Evolutionary conservation across 306 rosid species (phyloP), one percentile per base, ranked within the genome.

Genomic region (Acacia crassicarpa): DNA sequence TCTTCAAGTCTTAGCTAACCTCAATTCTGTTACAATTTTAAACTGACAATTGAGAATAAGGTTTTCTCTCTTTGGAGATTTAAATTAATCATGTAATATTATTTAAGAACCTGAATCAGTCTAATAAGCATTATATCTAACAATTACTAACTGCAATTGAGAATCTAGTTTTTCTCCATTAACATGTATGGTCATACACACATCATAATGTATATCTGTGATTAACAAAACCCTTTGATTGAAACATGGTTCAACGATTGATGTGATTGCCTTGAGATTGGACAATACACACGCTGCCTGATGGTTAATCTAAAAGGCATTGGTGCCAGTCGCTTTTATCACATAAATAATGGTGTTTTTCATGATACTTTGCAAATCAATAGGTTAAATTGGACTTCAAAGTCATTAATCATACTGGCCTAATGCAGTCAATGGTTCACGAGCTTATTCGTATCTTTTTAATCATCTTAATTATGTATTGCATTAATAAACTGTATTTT

Each of bases 191-290:
- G 40, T 40, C 23, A 68, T 40, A 17, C 16, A 40, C 51, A 68
- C 22, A 68, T 68, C 74, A 19, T 54, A 20, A 59, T 59, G 66
- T 30, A 54, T 16, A 2, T 32, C 35, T 63, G 33, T 44, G 32
- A 65, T 61, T 35, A 20, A 46, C 30, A 33, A 3, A 12, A 17
- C 10, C 70, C 20, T 61, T 19, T 54, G 67, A 61, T 19, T 54
- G 67, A 61, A 82, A 59, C 38, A 58, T 40, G 23, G 56, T 46
- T 61, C 30, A 63, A 70, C 44, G 61, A 23, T 45, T 72, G 61
- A 35, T 62, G 35, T 20, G 30, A 70, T 38, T 53, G 35, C 67
- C 14, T 62, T 62, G 40, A 62, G 67, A 62, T 25, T 25, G 38
- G 67, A 27, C 40, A 25, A 13, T 11, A 5, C 5, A 63, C 10